Percentiles rank a stretch among this genome's conserved stretches.
phyloP scores from a whole-genome alignment of 1,139 yeast genomes.

The Debaryomycetaceae sp. region DNA sequence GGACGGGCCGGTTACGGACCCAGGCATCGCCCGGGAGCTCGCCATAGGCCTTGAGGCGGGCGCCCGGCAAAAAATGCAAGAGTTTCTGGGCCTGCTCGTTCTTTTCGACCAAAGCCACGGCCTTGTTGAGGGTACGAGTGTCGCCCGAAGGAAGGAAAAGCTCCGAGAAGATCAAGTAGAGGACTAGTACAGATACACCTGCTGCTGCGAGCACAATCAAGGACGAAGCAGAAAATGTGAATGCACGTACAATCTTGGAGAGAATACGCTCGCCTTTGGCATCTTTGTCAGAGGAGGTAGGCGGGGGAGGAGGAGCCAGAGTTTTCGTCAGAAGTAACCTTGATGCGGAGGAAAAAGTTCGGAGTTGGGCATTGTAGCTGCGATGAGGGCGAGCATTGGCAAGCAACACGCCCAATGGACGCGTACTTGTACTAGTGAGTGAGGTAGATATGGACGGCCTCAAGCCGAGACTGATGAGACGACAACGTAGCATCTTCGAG shows the following conservation, averaged over 20 bases:
- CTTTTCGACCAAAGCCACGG: slow-evolving; percentile 64
- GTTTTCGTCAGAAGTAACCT: neutral
- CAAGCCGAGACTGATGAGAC: too few species aligned
- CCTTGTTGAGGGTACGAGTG: slow-evolving; percentile 79
- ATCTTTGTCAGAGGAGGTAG: slow-evolving; percentile 27
- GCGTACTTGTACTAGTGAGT: too few species aligned
- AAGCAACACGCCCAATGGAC: too few species aligned
- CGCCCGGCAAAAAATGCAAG: slow-evolving; percentile 42
- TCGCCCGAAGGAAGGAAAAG: slow-evolving; percentile 84
- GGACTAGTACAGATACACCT: slow-evolving; percentile 58
- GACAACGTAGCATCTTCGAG: too few species aligned
- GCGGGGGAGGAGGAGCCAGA: slow-evolving; percentile 31
- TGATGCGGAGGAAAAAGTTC: too few species aligned
- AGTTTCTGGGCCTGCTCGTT: slow-evolving; percentile 50
- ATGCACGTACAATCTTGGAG: slow-evolving; percentile 37
- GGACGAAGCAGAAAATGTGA: slow-evolving; percentile 54
- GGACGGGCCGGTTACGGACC: slow-evolving; percentile 82
- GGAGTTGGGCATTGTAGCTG: too few species aligned
- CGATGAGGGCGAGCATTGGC: too few species aligned
- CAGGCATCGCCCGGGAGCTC: slow-evolving; percentile 61
- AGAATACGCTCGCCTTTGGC: slow-evolving; percentile 28
- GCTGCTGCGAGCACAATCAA: slow-evolving; percentile 55
- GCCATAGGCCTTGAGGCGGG: slow-evolving; percentile 75
- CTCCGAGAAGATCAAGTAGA: slow-evolving; percentile 69
- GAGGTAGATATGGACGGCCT: too few species aligned